Percentiles rank a stretch among this genome's conserved stretches.
Conservation (phyloP, 768 basidiomycete species). For the Boletellus ananiceps region DNA sequence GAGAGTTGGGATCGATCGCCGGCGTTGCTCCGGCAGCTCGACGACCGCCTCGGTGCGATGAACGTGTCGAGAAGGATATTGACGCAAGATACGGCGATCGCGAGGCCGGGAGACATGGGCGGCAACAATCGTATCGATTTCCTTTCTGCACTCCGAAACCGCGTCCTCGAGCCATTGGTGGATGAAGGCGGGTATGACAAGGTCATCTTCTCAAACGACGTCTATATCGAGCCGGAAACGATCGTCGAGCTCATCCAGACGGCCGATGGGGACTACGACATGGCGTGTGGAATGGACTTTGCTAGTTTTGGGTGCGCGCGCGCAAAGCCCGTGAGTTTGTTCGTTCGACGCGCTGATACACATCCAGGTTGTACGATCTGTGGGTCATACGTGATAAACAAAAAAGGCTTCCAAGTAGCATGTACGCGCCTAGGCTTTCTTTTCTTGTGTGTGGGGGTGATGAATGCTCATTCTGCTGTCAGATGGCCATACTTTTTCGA, state of each 20-base stretch:
- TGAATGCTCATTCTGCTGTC: accelerated
- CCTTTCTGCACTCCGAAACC: slow-evolving; percentile 34
- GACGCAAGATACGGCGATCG: slow-evolving; percentile 4
- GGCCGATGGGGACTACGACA: slow-evolving; percentile 36
- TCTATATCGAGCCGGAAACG: slow-evolving; percentile 38
- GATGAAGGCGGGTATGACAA: slow-evolving; percentile 34
- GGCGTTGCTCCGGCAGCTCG: slow-evolving; percentile 8
- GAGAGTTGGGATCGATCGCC: slow-evolving; percentile 21
- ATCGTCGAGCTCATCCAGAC: slow-evolving; percentile 39
- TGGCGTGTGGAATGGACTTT: slow-evolving; percentile 42
- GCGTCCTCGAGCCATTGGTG: slow-evolving; percentile 38
- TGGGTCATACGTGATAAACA: slow-evolving; percentile 22
- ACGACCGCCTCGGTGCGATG: slow-evolving; percentile 8
- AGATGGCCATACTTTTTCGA: slow-evolving; percentile 43
- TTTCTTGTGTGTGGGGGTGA: not conserved
- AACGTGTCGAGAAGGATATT: slow-evolving; percentile 12
- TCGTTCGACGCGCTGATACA: not conserved
- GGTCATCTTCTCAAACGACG: slow-evolving; percentile 42
- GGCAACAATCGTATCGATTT: not conserved
- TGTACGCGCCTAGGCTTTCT: slow-evolving; percentile 4
- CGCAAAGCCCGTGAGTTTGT: slow-evolving; percentile 4
- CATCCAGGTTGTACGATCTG: slow-evolving; percentile 17
- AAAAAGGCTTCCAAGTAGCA: slow-evolving; percentile 12
- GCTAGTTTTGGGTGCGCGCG: slow-evolving; percentile 27
- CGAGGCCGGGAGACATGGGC: slow-evolving; percentile 2